Percentiles rank a stretch among this genome's conserved stretches.
Evolutionary conservation across 2,329 filamentous ascomycete species (phyloP).

Genomic region (Monosporascus sp.): DNA sequence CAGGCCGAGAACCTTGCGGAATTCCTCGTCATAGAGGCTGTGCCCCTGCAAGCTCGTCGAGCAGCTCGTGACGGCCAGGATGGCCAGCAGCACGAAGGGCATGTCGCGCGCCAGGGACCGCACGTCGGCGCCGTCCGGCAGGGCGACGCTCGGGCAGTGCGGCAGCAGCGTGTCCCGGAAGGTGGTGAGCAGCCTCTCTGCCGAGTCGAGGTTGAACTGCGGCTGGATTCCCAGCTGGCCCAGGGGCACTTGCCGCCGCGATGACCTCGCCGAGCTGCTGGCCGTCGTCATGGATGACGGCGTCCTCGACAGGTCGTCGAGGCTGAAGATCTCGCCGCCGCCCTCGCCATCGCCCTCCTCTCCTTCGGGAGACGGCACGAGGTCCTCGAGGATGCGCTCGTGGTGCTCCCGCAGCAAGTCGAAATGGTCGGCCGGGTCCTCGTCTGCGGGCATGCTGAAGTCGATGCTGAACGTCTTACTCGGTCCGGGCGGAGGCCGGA

Average conservation of each 20-base stretch:
- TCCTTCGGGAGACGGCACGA: conserved; percentile 27
- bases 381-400: conserved; percentile 33
- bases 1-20: conserved; percentile 49
- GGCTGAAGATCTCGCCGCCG: conserved; percentile 14
- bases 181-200: conserved; percentile 35
- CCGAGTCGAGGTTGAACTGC: conserved; percentile 51
- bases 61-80: conserved; percentile 45
- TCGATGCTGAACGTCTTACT: conserved; percentile 49
- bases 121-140: conserved; percentile 36
- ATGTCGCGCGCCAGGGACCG: conserved; percentile 36
- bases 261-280: conserved; percentile 17
- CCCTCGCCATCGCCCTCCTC: conserved; percentile 16
- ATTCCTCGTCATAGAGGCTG: conserved; percentile 50
- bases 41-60: conserved; percentile 45
- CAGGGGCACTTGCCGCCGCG: conserved; percentile 31
- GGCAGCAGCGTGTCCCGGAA: conserved; percentile 37
- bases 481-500: conserved; percentile 30
- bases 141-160: conserved; percentile 39
- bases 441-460: conserved; percentile 38
- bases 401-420: conserved; percentile 39
- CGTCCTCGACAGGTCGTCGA: conserved; percentile 20
- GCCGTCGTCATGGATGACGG: conserved; percentile 23
- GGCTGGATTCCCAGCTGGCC: conserved; percentile 40
- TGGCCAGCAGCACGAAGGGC: conserved; percentile 50
- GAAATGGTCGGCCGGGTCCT: conserved; percentile 33